phyloP scores from a whole-genome alignment of 441 rosid genomes.

The Sinapis alba region DNA sequence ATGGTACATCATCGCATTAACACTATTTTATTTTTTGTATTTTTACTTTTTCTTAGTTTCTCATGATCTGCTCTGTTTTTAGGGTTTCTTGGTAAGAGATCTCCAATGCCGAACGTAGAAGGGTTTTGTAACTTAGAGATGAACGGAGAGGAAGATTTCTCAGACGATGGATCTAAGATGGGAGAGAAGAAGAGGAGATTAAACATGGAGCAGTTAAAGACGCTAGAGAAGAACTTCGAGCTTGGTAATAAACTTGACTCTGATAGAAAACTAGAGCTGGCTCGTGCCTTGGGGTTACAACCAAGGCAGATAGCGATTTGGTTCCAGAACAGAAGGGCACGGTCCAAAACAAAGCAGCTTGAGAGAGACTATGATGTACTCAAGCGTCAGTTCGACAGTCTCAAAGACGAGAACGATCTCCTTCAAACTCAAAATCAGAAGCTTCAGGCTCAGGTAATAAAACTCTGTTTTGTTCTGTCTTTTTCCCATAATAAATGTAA shows the following conservation, averaged over 20 bases:
- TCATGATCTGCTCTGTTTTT: constrained; percentile 21
- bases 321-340: constrained; percentile 34
- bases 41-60: not conserved
- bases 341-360: constrained; percentile 52
- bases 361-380: constrained; percentile 83
- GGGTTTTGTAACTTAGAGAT: constrained; percentile 21
- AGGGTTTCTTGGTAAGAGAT: constrained; percentile 22
- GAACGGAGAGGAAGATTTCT: constrained; percentile 64
- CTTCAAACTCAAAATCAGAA: constrained; percentile 75
- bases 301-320: constrained; percentile 25
- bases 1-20: not conserved
- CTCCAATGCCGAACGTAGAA: constrained; percentile 12
- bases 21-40: not conserved
- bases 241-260: constrained; percentile 85
- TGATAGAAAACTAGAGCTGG: constrained; percentile 38
- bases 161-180: constrained; percentile 73
- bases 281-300: constrained; percentile 22
- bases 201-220: constrained; percentile 78
- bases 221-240: constrained; percentile 84
- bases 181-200: constrained; percentile 90
- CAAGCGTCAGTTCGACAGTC: constrained; percentile 60
- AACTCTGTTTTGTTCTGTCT: too few relatives aligned
- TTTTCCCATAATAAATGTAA: too few relatives aligned
- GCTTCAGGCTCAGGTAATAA: constrained; percentile 57
- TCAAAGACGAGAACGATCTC: constrained; percentile 67